Evolutionary conservation across 73 alveolate species (phyloP).

Genomic region (Halteria grandinella): DNA sequence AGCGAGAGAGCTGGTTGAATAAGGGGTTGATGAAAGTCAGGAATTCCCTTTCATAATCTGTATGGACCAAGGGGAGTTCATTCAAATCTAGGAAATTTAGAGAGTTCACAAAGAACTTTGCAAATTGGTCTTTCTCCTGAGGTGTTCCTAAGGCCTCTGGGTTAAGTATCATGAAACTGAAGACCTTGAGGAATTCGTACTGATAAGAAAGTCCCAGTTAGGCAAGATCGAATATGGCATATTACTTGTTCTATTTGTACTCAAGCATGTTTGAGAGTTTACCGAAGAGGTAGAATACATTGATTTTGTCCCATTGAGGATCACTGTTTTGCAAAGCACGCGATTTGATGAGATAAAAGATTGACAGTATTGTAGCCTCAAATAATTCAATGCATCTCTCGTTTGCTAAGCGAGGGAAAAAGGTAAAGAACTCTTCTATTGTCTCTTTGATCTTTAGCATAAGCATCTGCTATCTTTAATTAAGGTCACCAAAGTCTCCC

Average conservation of each 20-base stretch:
- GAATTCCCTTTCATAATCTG: constrained; percentile 33
- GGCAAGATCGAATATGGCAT: constrained; percentile 20
- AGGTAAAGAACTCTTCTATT: constrained; percentile 36
- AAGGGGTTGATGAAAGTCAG: constrained; percentile 25
- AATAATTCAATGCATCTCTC: constrained; percentile 44
- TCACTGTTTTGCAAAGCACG: constrained; percentile 20
- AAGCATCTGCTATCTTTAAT: not conserved
- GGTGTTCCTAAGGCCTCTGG: not conserved
- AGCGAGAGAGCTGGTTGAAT: constrained; percentile 10
- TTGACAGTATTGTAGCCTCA: constrained; percentile 32
- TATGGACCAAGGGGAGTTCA: not conserved
- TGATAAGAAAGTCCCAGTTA: constrained; percentile 20
- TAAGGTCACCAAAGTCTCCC: constrained; percentile 10
- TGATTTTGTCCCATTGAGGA: constrained; percentile 41
- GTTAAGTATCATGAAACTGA: not conserved
- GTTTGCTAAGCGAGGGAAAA: constrained; percentile 34
- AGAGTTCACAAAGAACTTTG: constrained; percentile 17
- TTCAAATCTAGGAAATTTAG: constrained; percentile 4
- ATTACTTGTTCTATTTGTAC: constrained; percentile 13
- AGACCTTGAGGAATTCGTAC: constrained; percentile 15
- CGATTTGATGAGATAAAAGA: constrained; percentile 9
- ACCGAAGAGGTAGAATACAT: constrained; percentile 36
- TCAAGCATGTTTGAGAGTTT: constrained; percentile 24
- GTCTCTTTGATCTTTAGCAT: constrained; percentile 3
- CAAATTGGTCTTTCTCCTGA: constrained; percentile 37